phyloP scores from a whole-genome alignment of 306 rosid species.

The Calophaca sinica region DNA sequence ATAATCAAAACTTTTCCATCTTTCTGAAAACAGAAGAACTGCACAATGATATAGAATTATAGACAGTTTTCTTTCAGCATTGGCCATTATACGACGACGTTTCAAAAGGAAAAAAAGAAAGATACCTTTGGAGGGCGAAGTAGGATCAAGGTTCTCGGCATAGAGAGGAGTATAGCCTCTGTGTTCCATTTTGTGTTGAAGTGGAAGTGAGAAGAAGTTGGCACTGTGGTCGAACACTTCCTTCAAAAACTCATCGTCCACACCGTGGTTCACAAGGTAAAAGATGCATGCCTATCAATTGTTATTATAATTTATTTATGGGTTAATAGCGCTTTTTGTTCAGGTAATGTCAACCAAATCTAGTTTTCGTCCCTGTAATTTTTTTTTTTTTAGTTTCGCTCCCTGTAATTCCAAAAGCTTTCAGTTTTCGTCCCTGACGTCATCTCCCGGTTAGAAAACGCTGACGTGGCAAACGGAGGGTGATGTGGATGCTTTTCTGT shows the following conservation, averaged over 20 bases:
- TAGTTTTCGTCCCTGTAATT: too few relatives aligned
- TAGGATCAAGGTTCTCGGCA: constrained; percentile 67
- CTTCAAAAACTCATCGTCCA: constrained; percentile 58
- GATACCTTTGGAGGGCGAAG: constrained; percentile 64
- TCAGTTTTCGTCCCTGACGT: too few relatives aligned
- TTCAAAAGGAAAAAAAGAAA: neutral
- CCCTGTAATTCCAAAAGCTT: too few relatives aligned
- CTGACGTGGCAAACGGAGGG: too few relatives aligned
- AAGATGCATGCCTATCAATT: constrained; percentile 74
- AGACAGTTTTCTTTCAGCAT: too few relatives aligned
- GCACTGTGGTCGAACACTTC: constrained; percentile 59
- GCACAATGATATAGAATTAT: neutral
- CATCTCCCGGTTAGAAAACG: too few relatives aligned
- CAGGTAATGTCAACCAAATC: too few relatives aligned
- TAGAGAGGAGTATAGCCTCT: constrained; percentile 84
- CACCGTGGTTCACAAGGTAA: constrained; percentile 83
- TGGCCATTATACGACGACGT: too few relatives aligned
- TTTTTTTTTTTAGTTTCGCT: too few relatives aligned
- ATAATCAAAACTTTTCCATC: neutral
- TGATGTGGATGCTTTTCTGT: too few relatives aligned
- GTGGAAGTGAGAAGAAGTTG: constrained; percentile 71
- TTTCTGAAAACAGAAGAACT: constrained; percentile 8
- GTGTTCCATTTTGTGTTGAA: constrained; percentile 61
- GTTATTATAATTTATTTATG: too few relatives aligned
- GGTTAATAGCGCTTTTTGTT: too few relatives aligned